These are phyloP conservation scores for Kwoniella mangroviensis DNA, from an alignment of 768 basidiomycete species.

Conservation along the genomic window DNA sequence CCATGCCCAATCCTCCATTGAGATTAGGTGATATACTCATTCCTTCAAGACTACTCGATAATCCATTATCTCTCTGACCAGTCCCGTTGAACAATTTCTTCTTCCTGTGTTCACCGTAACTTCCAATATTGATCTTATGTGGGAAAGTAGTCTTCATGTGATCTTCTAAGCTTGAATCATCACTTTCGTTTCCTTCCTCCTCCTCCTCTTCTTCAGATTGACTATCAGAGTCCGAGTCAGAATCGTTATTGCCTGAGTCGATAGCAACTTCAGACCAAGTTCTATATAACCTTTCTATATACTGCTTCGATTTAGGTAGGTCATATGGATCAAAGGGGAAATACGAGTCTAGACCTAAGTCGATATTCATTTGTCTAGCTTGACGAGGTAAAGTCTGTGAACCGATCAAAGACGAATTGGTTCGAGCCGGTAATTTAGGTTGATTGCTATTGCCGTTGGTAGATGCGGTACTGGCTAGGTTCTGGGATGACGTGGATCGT, in stretches of 20 bases:
- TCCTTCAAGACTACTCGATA: constrained; percentile 47
- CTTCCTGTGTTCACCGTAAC: constrained; percentile 29
- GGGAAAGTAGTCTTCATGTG: constrained; percentile 7
- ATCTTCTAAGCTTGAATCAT: constrained; percentile 32
- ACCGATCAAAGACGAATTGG: constrained; percentile 15
- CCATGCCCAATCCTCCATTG: not conserved
- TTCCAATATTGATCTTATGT: constrained; percentile 25
- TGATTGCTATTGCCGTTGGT: not conserved
- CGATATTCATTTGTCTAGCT: constrained; percentile 54
- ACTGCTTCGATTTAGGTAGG: constrained; percentile 75
- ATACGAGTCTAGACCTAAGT: constrained; percentile 83
- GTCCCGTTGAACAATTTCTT: constrained; percentile 16
- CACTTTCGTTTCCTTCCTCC: constrained; percentile 38
- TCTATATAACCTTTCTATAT: constrained; percentile 81
- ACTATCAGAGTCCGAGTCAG: constrained; percentile 68
- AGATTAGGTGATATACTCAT: constrained; percentile 51
- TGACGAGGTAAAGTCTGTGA: constrained; percentile 35
- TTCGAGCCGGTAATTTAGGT: constrained; percentile 14
- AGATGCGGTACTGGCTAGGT: not conserved
- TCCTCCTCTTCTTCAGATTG: constrained; percentile 55
- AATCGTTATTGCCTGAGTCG: constrained; percentile 71
- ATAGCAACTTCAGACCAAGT: constrained; percentile 85
- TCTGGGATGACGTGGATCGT: constrained; percentile 36
- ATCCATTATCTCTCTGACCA: constrained; percentile 31
- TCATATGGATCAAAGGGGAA: constrained; percentile 99